Evolutionary conservation across 2,329 filamentous ascomycete species (phyloP).

Genomic region (Ophiostoma piceae): DNA sequence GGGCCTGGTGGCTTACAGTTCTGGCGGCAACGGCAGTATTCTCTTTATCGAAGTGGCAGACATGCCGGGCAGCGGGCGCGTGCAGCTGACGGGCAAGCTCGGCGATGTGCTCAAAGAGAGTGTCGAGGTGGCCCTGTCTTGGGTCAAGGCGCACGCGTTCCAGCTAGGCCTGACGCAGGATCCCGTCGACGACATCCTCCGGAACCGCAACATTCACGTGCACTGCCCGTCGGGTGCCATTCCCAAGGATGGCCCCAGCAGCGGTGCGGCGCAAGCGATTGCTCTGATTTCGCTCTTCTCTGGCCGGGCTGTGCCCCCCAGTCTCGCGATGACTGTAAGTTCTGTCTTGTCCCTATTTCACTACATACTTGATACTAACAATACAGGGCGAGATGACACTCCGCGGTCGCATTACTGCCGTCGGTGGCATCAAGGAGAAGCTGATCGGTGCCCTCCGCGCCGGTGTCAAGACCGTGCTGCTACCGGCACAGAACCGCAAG

Average conservation of each 20-base stretch:
- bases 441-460: slow-evolving; percentile 89
- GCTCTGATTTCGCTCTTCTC: slow-evolving; percentile 87
- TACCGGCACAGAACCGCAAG: slow-evolving; percentile 85
- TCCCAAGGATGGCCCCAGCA: slow-evolving; percentile 83
- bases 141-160: slow-evolving; percentile 95
- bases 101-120: slow-evolving; percentile 96
- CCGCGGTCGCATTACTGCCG: slow-evolving; percentile 82
- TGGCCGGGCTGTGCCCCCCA: slow-evolving; percentile 78
- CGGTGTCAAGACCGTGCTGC: slow-evolving; percentile 86
- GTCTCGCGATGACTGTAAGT: slow-evolving; percentile 78
- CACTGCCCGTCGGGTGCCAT: slow-evolving; percentile 94
- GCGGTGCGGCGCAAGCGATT: slow-evolving; percentile 89
- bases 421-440: slow-evolving; percentile 98
- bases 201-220: slow-evolving; percentile 86
- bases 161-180: slow-evolving; percentile 79
- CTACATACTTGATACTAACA: slow-evolving; percentile 27
- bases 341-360: slow-evolving; percentile 23
- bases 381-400: slow-evolving; percentile 64
- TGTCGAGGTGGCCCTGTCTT: slow-evolving; percentile 90
- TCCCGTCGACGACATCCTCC: slow-evolving; percentile 88
- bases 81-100: slow-evolving; percentile 93
- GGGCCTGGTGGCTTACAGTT: slow-evolving; percentile 89
- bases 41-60: slow-evolving; percentile 97
- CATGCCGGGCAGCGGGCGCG: slow-evolving; percentile 87
- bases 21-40: slow-evolving; percentile 89